Percentiles rank a stretch among this genome's conserved stretches.
These are phyloP conservation scores for Gracilariopsis chorda DNA, from an alignment of 23 red algal species.

Conservation along the genomic window DNA sequence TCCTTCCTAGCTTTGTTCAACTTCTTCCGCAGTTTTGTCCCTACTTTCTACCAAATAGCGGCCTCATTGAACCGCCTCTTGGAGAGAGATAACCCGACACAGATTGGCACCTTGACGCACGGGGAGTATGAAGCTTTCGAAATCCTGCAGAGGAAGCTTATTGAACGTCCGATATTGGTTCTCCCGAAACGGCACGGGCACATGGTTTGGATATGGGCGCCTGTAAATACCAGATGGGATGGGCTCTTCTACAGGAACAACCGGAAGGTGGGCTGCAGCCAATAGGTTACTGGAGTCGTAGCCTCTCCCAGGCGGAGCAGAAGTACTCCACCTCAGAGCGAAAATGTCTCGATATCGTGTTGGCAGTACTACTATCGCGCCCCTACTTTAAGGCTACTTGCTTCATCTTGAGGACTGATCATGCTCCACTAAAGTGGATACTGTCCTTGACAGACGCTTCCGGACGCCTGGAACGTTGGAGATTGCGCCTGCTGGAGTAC, in stretches of 20 bases:
- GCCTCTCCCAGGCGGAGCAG: neutral
- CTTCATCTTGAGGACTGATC: neutral
- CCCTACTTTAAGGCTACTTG: neutral
- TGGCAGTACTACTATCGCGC: neutral
- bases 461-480: neutral
- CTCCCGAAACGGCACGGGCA: neutral
- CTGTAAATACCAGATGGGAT: constrained; percentile 6
- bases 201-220: neutral
- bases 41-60: neutral
- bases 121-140: neutral
- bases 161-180: neutral
- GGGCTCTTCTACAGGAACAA: neutral
- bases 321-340: neutral
- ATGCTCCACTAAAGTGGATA: neutral
- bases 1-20: neutral
- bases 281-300: constrained; percentile 27
- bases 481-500: neutral
- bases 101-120: neutral
- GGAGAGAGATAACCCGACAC: neutral
- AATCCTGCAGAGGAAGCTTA: neutral
- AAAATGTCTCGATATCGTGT: neutral
- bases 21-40: neutral
- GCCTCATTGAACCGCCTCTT: neutral
- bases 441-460: neutral
- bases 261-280: neutral